A percentile compares a stretch with the other conserved stretches of the same genome.
These are phyloP conservation scores for Fomitopsis pinicola DNA, from an alignment of 1,284 basidiomycete species.

Conservation along the genomic window DNA sequence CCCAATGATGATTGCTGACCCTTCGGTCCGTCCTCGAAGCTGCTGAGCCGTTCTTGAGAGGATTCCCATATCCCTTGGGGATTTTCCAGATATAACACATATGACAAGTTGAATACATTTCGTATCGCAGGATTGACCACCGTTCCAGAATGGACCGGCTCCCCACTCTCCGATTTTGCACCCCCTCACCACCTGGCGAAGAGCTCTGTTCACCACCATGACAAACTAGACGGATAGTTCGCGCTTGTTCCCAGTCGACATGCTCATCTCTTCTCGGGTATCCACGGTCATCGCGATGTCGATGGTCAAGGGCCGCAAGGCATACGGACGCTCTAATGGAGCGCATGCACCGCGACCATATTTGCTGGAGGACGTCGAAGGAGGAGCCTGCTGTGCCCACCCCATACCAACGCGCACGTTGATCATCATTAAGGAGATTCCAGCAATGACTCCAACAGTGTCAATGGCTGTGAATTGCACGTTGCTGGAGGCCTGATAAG, in stretches of 20 bases:
- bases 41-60: no score
- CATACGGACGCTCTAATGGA: not conserved
- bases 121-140: no score
- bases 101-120: no score
- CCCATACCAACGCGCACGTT: conserved; percentile 2
- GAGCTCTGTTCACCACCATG: no score
- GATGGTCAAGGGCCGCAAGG: not conserved
- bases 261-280: not conserved
- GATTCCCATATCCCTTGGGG: no score
- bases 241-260: not conserved
- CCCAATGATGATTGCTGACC: no score
- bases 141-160: no score
- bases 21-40: no score
- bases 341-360: not conserved
- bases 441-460: not conserved
- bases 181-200: no score
- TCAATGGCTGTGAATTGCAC: not conserved
- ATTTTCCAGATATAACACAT: no score
- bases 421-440: conserved; percentile 3
- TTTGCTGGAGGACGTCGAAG: not conserved
- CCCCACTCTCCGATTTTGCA: no score
- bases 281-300: not conserved
- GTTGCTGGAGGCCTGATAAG: not conserved
- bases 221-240: not conserved
- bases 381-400: not conserved